phyloP scores from a whole-genome alignment of 495 filamentous ascomycete species.

The Aspergillus coremiiformis region DNA sequence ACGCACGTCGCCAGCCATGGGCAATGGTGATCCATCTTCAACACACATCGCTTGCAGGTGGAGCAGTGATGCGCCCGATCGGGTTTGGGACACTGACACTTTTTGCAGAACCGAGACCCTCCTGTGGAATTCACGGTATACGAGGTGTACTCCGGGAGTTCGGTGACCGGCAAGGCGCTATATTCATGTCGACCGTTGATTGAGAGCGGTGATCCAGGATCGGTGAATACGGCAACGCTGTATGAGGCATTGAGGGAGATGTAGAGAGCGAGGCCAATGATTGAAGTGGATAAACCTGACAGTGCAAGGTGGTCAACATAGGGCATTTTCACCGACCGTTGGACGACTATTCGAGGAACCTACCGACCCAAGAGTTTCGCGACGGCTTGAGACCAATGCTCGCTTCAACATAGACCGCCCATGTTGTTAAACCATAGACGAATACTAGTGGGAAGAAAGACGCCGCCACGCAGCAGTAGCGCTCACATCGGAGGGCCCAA shows the following conservation, averaged over 20 bases:
- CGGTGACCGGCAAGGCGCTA: constrained; percentile 55
- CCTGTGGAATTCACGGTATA: constrained; percentile 88
- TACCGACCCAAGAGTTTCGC: constrained; percentile 64
- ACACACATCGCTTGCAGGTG: constrained; percentile 81
- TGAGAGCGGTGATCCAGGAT: constrained; percentile 66
- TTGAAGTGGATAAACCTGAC: constrained; percentile 37
- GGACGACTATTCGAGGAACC: constrained; percentile 9
- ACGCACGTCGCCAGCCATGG: constrained; percentile 97
- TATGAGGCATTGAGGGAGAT: constrained; percentile 78
- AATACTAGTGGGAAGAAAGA: constrained; percentile 87
- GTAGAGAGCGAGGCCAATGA: constrained; percentile 66
- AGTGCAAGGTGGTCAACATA: not conserved
- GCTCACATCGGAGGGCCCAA: constrained; percentile 73
- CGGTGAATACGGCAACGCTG: constrained; percentile 84
- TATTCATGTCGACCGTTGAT: constrained; percentile 41
- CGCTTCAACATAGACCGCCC: constrained; percentile 83
- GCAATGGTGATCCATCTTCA: constrained; percentile 99
- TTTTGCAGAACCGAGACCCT: constrained; percentile 85
- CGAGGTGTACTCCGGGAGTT: constrained; percentile 55
- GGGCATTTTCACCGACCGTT: not conserved
- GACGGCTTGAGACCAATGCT: constrained; percentile 57
- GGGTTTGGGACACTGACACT: constrained; percentile 87
- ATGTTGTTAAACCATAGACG: constrained; percentile 80
- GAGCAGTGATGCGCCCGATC: constrained; percentile 97
- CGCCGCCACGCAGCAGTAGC: constrained; percentile 68